Percentiles rank a stretch among this genome's conserved stretches.
These are phyloP conservation scores for Candida sojae DNA, from an alignment of 1,139 yeast species.

Conservation along the genomic window DNA sequence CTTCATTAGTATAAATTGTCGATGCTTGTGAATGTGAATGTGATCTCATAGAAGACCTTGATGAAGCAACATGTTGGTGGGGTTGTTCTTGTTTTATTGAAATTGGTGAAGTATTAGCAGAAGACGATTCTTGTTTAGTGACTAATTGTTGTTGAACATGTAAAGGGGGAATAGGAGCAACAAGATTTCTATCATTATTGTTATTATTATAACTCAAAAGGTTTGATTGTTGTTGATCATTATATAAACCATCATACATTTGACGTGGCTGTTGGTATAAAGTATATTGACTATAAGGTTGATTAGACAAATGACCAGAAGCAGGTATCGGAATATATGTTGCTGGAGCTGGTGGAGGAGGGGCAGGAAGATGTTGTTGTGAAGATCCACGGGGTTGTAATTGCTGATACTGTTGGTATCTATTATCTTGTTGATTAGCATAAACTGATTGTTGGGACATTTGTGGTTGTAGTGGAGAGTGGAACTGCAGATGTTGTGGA, in stretches of 20 bases:
- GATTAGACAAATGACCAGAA: slow-evolving; percentile 8
- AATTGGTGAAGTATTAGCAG: slow-evolving; percentile 8
- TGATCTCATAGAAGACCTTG: background rate
- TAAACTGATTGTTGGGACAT: slow-evolving; percentile 9
- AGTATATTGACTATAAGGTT: slow-evolving; percentile 6
- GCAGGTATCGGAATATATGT: slow-evolving; percentile 10
- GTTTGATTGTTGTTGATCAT: slow-evolving; percentile 9
- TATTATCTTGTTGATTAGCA: slow-evolving; percentile 1
- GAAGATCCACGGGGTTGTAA: slow-evolving; percentile 5
- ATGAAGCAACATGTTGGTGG: background rate
- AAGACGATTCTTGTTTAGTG: slow-evolving; percentile 9
- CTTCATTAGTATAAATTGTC: slow-evolving; percentile 3
- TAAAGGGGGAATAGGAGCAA: slow-evolving; percentile 48
- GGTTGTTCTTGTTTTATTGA: background rate
- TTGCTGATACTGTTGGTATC: slow-evolving; percentile 10
- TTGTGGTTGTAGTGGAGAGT: slow-evolving; percentile 6
- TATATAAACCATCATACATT: slow-evolving; percentile 7
- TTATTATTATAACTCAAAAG: slow-evolving; percentile 9
- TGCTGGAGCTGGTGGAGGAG: slow-evolving; percentile 7
- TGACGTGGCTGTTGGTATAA: slow-evolving; percentile 13
- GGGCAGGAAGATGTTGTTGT: slow-evolving; percentile 8
- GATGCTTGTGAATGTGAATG: background rate
- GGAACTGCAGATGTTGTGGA: slow-evolving; percentile 12
- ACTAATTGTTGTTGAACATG: slow-evolving; percentile 47
- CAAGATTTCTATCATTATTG: slow-evolving; percentile 25